A percentile compares a stretch with the other conserved stretches of the same genome.
Conservation (phyloP, 441 rosid genomes). For the Flueggea neowawraea region DNA sequence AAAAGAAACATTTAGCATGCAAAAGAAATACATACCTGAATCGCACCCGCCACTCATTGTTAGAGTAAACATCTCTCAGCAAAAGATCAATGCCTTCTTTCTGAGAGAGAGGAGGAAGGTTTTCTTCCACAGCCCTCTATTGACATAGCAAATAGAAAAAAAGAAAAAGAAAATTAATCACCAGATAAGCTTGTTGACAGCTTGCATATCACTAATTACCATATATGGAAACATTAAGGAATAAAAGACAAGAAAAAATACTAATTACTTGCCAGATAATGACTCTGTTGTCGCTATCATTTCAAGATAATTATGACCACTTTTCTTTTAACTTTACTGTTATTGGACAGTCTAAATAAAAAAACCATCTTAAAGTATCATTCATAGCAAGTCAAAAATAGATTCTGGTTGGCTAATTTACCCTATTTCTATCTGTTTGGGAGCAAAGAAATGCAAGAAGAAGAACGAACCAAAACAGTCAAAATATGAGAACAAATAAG, state of each 20-base stretch:
- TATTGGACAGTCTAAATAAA: slow-evolving; percentile 20
- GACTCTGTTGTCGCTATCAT: not conserved
- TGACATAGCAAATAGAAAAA: slow-evolving; percentile 7
- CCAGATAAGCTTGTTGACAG: not conserved
- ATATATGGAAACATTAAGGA: not conserved
- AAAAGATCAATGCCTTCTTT: slow-evolving; percentile 59
- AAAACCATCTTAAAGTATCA: slow-evolving; percentile 18
- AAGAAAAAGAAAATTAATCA: not conserved
- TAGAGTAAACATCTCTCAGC: slow-evolving; percentile 44
- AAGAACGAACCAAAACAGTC: slow-evolving; percentile 11
- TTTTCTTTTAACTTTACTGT: slow-evolving; percentile 8
- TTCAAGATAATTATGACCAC: not conserved
- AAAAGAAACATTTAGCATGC: not conserved
- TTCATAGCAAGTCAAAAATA: slow-evolving; percentile 21
- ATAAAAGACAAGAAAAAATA: not conserved
- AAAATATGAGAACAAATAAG: slow-evolving; percentile 1
- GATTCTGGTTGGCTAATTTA: slow-evolving; percentile 16
- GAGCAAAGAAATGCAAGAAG: not conserved
- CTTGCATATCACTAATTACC: slow-evolving; percentile 1
- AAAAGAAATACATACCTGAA: slow-evolving; percentile 54
- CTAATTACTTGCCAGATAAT: not conserved
- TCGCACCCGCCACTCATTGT: slow-evolving; percentile 46
- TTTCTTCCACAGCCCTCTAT: slow-evolving; percentile 71
- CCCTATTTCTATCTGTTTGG: slow-evolving; percentile 12
- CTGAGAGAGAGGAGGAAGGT: slow-evolving; percentile 54